These are phyloP conservation scores for Vanrija sp. DNA, from an alignment of 1,284 basidiomycete species.

Conservation along the genomic window DNA sequence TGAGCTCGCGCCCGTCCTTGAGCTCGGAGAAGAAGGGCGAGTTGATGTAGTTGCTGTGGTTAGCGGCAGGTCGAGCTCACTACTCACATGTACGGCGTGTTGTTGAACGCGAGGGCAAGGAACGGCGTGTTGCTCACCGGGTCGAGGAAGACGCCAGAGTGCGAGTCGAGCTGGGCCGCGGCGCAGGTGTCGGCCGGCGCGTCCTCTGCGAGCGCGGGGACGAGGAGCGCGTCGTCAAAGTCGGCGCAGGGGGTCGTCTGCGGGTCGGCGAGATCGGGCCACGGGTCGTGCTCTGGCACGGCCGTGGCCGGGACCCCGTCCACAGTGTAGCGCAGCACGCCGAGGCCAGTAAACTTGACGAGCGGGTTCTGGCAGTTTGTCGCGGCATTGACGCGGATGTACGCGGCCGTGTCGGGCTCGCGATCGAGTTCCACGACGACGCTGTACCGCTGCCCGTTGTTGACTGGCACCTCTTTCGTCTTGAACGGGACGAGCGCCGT, in stretches of 20 bases:
- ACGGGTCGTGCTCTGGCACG: not conserved
- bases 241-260: not conserved
- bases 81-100: constrained; percentile 1
- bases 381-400: constrained; percentile 31
- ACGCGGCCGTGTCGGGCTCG: constrained; percentile 25
- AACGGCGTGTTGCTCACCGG: constrained; percentile 25
- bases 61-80: not conserved
- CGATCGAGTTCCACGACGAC: constrained; percentile 32
- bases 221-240: not conserved
- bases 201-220: constrained; percentile 17
- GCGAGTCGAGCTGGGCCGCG: constrained; percentile 15
- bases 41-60: constrained; percentile 28
- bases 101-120: constrained; percentile 12
- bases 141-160: constrained; percentile 18
- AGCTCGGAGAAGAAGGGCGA: constrained; percentile 36
- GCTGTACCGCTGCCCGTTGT: constrained; percentile 35
- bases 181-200: not conserved
- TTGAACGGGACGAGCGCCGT: constrained; percentile 16
- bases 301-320: not conserved
- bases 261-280: not conserved
- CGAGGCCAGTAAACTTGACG: not conserved
- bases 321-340: not conserved
- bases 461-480: constrained; percentile 20
- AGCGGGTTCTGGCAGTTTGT: constrained; percentile 8
- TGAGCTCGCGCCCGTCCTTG: constrained; percentile 17